Base-by-base conservation (phyloP, 2,329 filamentous ascomycete species). In the Paracoccidioides lutzii region DNA sequence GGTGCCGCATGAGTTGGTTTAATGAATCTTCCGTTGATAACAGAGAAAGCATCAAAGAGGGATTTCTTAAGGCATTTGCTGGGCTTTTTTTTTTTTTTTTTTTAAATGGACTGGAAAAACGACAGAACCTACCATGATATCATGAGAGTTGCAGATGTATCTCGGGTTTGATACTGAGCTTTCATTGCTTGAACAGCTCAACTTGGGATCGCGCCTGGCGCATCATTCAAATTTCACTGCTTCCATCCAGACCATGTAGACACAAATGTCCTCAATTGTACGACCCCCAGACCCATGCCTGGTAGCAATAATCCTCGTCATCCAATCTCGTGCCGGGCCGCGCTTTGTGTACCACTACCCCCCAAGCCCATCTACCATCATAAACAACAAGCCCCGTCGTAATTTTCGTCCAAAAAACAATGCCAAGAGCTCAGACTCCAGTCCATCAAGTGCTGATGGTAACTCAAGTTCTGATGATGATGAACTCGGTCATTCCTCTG, bases 301-400 rank as follows among this genome's bases (percentile, higher is more conserved):
- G 50, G 69, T 90, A 53, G 87, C 84, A 44, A 81, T 91, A 56
- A 81, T 88, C 53, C 79, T 91, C 42, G 81, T 90, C 61, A 82
- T 88, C 64, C 81, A 86, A 61, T 87, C 86, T 38, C 82, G 85
- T 61, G 85, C 88, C 63, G 88, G 89, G 14, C 87, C 89, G 33
- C 82, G 83, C 60, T 85, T 93, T 64, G 85, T 93, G 64, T 95
- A 90, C 70, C 88, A 95, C 70, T 93, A 93, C 65, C 89, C 89
- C n/a, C 79, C 83, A 63, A 71, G 74, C 64, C 69, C 76, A 60
- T 69, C 65, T 58, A 37, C 58, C 12, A 12, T 54, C 44, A 40
- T 61, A 45, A 22, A n/a, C 40, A 53, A 35, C 41, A 53, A 53
- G 8, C n/a, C 64, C 30, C 68, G 68, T 32, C 68, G 68, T 59